Conservation (phyloP, 495 filamentous ascomycete species). For the Talaromyces nanjingensis region DNA sequence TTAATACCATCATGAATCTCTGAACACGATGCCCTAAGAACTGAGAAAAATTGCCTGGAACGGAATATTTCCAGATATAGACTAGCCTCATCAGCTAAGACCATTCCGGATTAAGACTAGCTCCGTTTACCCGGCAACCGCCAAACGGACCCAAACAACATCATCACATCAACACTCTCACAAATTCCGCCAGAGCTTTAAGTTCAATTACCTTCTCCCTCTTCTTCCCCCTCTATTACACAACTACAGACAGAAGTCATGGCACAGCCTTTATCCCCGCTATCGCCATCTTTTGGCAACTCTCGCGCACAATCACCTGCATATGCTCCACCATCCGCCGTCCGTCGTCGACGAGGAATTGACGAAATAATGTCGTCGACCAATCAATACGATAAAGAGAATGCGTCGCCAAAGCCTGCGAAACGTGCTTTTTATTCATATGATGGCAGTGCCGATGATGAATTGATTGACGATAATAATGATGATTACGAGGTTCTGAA, state of each 20-base stretch:
- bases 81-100: not conserved
- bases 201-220: not conserved
- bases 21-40: not conserved
- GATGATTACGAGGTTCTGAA: conserved; percentile 14
- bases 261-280: conserved; percentile 39
- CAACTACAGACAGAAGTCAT: conserved; percentile 16
- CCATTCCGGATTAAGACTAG: conserved; percentile 22
- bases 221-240: not conserved
- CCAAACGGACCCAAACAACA: conserved; percentile 8
- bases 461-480: conserved; percentile 15
- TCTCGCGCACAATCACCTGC: conserved; percentile 26
- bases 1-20: not conserved
- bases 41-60: no score
- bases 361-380: conserved; percentile 11
- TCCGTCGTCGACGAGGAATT: conserved; percentile 9
- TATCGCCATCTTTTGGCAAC: conserved; percentile 39
- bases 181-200: not conserved
- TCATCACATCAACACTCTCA: conserved; percentile 19
- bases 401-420: conserved; percentile 28
- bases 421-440: conserved; percentile 15
- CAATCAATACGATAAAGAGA: conserved; percentile 23
- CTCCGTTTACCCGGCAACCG: conserved; percentile 40
- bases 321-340: conserved; percentile 7
- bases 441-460: conserved; percentile 16
- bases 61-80: not conserved